Evolutionary conservation across 306 rosid genomes (phyloP), one percentile per base, ranked within the genome.

Genomic region (Glycine latifolia): DNA sequence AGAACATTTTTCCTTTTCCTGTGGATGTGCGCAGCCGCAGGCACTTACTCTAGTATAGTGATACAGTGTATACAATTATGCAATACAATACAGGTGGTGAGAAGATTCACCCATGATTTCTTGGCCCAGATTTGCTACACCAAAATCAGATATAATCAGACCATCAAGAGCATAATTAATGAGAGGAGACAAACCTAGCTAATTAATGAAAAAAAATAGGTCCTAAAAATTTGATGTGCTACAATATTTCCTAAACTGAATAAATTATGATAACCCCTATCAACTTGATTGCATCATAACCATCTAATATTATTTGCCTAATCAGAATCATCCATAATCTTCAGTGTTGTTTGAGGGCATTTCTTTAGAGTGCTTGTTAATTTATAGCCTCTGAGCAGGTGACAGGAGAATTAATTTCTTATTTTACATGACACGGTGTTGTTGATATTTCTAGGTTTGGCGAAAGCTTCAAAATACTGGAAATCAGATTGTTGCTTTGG

Each of bases 381-480:
- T 63, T 14, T 76, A 73, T 59, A 49, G 73, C 10, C 14, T 15
- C 10, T 53, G 47, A 17, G 54, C 71, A 65, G 50, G 37, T 55
- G 4, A 17, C 56, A 39, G 54, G 81, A 13, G 85, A 72, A 75
- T 50, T 68, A 16, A 41, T 81, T 74, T 52, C 76, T 77, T 66
- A 16, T 69, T 82, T 35, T 53, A 48, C 73, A 52, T 63, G 65
- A 53, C 56, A 78, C 43, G 50, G 83, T 65, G 58, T 84, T 83
- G 67, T 50, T 50, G 41, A 26, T 81, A 58, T 67, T 70, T 79
- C 65, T 77, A 96, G 99, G 88, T 92, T 66, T 96, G 97, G 97
- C 85, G 81, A 82, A 96, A 93, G 87, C 89, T 93, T 87, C 87
- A 89, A 79, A 84, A 85, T 61, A 70, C 89, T 71, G 93, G 94